A percentile compares a stretch with the other conserved stretches of the same genome.
phyloP scores from a whole-genome alignment of 2,329 filamentous ascomycete species.

The Simplicillium aogashimaense region DNA sequence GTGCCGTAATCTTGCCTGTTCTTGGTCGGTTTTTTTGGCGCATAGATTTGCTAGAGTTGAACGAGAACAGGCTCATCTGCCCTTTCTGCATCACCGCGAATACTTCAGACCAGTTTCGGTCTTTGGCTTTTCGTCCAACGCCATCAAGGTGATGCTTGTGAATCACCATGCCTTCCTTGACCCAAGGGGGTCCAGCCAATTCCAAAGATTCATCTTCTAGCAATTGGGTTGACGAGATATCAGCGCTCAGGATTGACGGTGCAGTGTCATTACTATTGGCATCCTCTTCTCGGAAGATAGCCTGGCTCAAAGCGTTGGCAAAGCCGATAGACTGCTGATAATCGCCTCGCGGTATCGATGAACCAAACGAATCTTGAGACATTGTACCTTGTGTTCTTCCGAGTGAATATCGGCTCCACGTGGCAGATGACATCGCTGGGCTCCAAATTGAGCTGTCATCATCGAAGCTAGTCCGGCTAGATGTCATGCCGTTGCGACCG shows the following conservation, averaged over 20 bases:
- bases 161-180: conserved; percentile 90
- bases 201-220: conserved; percentile 90
- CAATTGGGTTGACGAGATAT: conserved; percentile 50
- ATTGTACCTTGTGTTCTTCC: conserved; percentile 85
- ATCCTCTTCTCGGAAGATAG: conserved; percentile 84
- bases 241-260: conserved; percentile 48
- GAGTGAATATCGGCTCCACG: conserved; percentile 89
- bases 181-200: conserved; percentile 90
- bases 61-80: conserved; percentile 88
- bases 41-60: conserved; percentile 70
- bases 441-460: conserved; percentile 88
- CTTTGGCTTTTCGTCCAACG: conserved; percentile 83
- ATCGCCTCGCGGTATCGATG: conserved; percentile 63
- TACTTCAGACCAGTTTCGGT: conserved; percentile 87
- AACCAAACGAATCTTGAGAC: conserved; percentile 84
- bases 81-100: conserved; percentile 96
- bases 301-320: conserved; percentile 90
- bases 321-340: conserved; percentile 97
- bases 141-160: conserved; percentile 95
- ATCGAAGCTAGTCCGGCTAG: conserved; percentile 88
- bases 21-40: conserved; percentile 54
- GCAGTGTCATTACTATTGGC: conserved; percentile 39
- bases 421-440: conserved; percentile 74
- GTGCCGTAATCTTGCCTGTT: conserved; percentile 40
- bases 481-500: conserved; percentile 71